Evolutionary conservation across 306 rosid genomes (phyloP).

Genomic region (Mimosa pudica): DNA sequence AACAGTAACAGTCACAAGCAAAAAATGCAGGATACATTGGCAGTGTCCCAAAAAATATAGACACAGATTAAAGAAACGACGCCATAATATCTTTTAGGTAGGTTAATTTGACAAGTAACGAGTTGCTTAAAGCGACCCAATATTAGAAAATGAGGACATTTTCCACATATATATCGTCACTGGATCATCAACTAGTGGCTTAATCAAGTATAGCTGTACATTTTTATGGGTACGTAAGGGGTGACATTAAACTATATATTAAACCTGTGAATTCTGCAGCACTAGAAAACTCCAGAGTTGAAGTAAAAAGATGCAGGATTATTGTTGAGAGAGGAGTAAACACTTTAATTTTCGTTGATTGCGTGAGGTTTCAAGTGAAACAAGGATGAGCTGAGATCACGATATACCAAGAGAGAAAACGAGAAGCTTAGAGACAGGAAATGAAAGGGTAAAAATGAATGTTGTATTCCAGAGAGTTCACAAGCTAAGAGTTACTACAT

Average conservation of each 20-base stretch:
- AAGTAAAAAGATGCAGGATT: not conserved
- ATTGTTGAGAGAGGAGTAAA: not conserved
- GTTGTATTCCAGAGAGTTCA: too few species aligned
- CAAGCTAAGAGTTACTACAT: too few species aligned
- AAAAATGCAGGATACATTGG: not conserved
- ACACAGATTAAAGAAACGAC: not conserved
- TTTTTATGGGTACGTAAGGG: not conserved
- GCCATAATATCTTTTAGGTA: not conserved
- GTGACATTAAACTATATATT: not conserved
- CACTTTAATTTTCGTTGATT: too few species aligned
- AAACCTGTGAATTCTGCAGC: too few species aligned
- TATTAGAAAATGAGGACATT: not conserved
- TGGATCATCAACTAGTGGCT: constrained; percentile 4
- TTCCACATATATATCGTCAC: not conserved
- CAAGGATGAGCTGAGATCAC: too few species aligned
- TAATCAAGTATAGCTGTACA: not conserved
- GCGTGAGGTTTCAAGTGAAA: not conserved
- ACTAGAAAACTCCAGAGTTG: not conserved
- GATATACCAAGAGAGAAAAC: too few species aligned
- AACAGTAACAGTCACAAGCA: not conserved
- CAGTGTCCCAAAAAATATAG: not conserved
- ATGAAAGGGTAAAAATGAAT: too few species aligned
- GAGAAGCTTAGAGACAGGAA: too few species aligned
- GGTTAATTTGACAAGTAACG: not conserved
- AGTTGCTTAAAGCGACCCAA: not conserved